phyloP scores from a whole-genome alignment of 495 filamentous ascomycete species.

The Hyaloscypha hepaticicola region DNA sequence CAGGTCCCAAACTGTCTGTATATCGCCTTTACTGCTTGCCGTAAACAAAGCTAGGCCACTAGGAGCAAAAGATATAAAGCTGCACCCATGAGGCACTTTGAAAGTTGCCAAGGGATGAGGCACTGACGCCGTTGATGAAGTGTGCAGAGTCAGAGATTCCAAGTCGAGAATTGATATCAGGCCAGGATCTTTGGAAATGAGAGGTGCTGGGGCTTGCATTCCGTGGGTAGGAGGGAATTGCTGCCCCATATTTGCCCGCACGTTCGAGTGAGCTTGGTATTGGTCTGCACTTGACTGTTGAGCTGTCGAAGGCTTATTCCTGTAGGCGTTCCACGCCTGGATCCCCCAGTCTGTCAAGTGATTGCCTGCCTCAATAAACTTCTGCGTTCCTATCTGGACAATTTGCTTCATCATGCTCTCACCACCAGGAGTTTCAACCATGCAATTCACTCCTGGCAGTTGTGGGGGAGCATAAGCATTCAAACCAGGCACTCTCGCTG shows the following conservation, averaged over 20 bases:
- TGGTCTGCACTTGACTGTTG: conserved; percentile 13
- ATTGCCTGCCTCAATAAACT: conserved; percentile 81
- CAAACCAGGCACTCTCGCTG: conserved; percentile 54
- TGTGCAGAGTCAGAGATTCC: conserved; percentile 54
- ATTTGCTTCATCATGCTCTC: conserved; percentile 83
- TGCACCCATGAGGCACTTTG: conserved; percentile 78
- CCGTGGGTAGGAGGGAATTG: conserved; percentile 80
- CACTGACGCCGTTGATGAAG: conserved; percentile 33
- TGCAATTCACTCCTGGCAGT: conserved; percentile 69
- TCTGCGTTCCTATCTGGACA: conserved; percentile 84
- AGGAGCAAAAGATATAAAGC: conserved; percentile 86
- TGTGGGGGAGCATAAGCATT: conserved; percentile 70
- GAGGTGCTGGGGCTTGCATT: conserved; percentile 41
- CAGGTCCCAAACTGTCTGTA: conserved; percentile 90
- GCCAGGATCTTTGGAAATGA: conserved; percentile 62
- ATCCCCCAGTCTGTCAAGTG: conserved; percentile 82
- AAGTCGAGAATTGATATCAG: conserved; percentile 85
- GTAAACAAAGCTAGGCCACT: conserved; percentile 82
- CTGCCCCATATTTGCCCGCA: conserved; percentile 15
- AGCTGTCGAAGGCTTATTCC: conserved; percentile 59
- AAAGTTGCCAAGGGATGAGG: conserved; percentile 76
- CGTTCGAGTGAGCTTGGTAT: conserved; percentile 31
- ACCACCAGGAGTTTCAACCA: conserved; percentile 72
- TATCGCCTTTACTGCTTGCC: conserved; percentile 87
- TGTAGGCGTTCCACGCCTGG: conserved; percentile 88